Conservation (phyloP, 2,329 filamentous ascomycete genomes). For the Colletotrichum australisinense region DNA sequence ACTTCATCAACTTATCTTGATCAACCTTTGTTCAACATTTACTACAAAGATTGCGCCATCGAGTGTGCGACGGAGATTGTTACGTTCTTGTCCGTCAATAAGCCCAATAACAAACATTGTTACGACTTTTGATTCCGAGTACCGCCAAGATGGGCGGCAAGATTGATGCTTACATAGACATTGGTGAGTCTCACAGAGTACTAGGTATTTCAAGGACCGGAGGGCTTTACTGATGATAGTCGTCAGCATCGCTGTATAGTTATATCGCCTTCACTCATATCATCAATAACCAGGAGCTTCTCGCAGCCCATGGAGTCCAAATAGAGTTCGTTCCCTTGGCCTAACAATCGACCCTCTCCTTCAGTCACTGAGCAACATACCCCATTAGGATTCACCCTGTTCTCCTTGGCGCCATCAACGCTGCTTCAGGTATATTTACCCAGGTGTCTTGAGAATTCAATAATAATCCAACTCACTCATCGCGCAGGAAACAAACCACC, state of each 20-base stretch:
- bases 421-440: constrained; percentile 59
- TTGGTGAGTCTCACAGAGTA: constrained; percentile 58
- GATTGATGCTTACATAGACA: constrained; percentile 76
- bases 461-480: not conserved
- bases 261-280: constrained; percentile 70
- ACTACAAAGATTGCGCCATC: constrained; percentile 12
- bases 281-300: constrained; percentile 61
- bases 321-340: constrained; percentile 67
- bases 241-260: constrained; percentile 72
- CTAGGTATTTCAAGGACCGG: not conserved
- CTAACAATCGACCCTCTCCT: not conserved
- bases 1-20: not conserved
- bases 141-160: constrained; percentile 64
- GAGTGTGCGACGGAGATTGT: not conserved
- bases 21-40: not conserved
- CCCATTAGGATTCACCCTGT: constrained; percentile 73
- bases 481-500: constrained; percentile 77
- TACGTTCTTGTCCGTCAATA: not conserved
- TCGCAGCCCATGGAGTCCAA: constrained; percentile 69
- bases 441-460: not conserved
- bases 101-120: not conserved
- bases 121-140: not conserved
- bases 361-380: not conserved
- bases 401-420: constrained; percentile 76
- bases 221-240: not conserved